Base-by-base conservation (phyloP, 495 filamentous ascomycete species). In the Lasiosphaeriaceae sp. region DNA sequence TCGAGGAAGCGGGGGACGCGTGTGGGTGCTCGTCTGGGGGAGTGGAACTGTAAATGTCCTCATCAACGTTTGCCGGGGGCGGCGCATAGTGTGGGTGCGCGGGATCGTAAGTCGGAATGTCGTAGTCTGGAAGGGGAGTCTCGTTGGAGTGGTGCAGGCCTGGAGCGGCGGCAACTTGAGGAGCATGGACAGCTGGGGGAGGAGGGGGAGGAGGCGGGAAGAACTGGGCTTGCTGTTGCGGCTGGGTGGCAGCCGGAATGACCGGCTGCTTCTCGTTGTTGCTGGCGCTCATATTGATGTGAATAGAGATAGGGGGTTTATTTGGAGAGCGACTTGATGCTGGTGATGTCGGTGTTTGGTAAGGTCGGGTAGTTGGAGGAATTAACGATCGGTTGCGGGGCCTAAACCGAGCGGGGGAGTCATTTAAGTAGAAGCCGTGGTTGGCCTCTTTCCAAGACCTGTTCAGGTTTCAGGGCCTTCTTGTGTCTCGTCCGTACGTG, bases 21-120 rank as follows among this genome's bases (percentile, higher is more conserved):
- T 64, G 63, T 9, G 66, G 57, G 21, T 70, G 53, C 12, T 62
- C 63, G 11, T 57, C 51, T 17, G 52, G 59, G 2, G 68, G 70
- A 3, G 61, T 63, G 22, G 59, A 55, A 26, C 66, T 49, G 64
- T 70, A 72, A 35, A 72, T 50, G 23, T 67, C 61, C 12, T 64
- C 47, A 47, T 50, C 44, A 0, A n/a, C n/a, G n/a, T n/a, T n/a
- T n/a, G n/a, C n/a, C n/a, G 58, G 57, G 5, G 54, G 62, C 0
- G 62, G 60, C 11, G 66, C 63, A 19, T 55, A 67, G 35, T 66
- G 57, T 2, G 66, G 64, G 9, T 67, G 51, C 11, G 57, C 41
- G 3, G 68, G 66, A 37, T 71, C 50, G 57, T 68, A 67, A 2
- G 49, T 19, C 0, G 66, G 65, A 48, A 69, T 64, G 19, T 63